phyloP scores from a whole-genome alignment of 805 yeast genomes.

The Lipomyces anomalus region DNA sequence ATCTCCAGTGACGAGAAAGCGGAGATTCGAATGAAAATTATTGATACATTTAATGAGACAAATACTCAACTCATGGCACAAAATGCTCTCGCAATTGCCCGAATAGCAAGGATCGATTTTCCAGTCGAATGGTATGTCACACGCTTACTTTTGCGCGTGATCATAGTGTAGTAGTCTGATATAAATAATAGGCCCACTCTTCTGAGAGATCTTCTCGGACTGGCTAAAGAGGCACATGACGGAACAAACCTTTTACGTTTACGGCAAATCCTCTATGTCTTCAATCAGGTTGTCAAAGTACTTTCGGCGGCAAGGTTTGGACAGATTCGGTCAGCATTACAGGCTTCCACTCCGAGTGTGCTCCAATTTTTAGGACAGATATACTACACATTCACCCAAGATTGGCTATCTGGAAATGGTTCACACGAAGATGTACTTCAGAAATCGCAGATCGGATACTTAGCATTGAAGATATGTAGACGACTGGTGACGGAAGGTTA shows the following conservation, averaged over 20 bases:
- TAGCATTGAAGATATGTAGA: conserved; percentile 67
- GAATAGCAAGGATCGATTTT: conserved; percentile 76
- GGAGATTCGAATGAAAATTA: conserved; percentile 54
- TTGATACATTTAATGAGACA: conserved; percentile 57
- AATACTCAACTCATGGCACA: conserved; percentile 73
- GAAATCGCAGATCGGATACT: conserved; percentile 69
- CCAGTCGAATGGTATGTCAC: conserved; percentile 64
- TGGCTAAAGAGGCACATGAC: conserved; percentile 37
- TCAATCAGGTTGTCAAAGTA: conserved; percentile 73
- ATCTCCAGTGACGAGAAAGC: conserved; percentile 63
- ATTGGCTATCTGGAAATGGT: conserved; percentile 42
- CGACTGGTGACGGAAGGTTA: conserved; percentile 61
- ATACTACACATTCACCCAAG: conserved; percentile 54
- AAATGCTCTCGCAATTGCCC: conserved; percentile 75
- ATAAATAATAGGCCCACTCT: conserved; percentile 48
- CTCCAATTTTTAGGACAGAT: conserved; percentile 54
- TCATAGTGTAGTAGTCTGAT: background rate
- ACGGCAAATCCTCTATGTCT: conserved; percentile 57
- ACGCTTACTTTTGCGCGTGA: too few species aligned
- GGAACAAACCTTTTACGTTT: conserved; percentile 43
- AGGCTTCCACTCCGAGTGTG: conserved; percentile 59
- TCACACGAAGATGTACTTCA: conserved; percentile 22
- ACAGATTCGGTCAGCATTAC: conserved; percentile 70
- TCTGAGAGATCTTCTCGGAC: conserved; percentile 50
- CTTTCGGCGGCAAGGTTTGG: conserved; percentile 78